Evolutionary conservation across 768 basidiomycete species (phyloP).

Genomic region (Amanita phalloides): DNA sequence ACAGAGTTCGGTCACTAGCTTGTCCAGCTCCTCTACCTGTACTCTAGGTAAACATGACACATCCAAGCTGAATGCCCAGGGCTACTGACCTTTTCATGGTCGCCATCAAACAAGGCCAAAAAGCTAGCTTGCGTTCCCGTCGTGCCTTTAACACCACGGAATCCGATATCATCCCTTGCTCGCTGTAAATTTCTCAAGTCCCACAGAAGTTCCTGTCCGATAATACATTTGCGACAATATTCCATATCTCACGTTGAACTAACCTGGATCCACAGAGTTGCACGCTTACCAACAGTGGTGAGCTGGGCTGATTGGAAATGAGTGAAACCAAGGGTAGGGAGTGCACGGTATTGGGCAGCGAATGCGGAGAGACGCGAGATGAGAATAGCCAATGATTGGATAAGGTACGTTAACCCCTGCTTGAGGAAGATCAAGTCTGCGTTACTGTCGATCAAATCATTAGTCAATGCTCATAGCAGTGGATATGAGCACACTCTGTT

Average conservation of each 20-base stretch:
- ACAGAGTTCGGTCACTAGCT: slow-evolving; percentile 79
- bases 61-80: neutral
- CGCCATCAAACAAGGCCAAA: slow-evolving; percentile 86
- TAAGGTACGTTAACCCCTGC: slow-evolving; percentile 71
- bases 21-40: slow-evolving; percentile 83
- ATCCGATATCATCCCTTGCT: slow-evolving; percentile 85
- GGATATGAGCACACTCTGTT: slow-evolving; percentile 56
- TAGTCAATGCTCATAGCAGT: neutral
- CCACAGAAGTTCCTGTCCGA: slow-evolving; percentile 78
- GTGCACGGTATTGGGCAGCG: slow-evolving; percentile 73
- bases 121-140: slow-evolving; percentile 98
- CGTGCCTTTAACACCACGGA: slow-evolving; percentile 98
- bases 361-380: slow-evolving; percentile 84
- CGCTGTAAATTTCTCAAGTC: slow-evolving; percentile 89
- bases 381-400: slow-evolving; percentile 80
- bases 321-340: slow-evolving; percentile 94
- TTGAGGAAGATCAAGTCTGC: slow-evolving; percentile 97
- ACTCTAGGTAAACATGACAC: neutral
- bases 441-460: slow-evolving; percentile 44
- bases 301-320: slow-evolving; percentile 99
- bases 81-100: slow-evolving; percentile 71
- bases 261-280: slow-evolving; percentile 94
- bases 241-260: slow-evolving; percentile 4
- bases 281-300: slow-evolving; percentile 95
- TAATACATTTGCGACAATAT: neutral